A percentile compares a stretch with the other conserved stretches of the same genome.
Conservation (phyloP, 208 protist genomes). For the Novymonas esmeraldas region DNA sequence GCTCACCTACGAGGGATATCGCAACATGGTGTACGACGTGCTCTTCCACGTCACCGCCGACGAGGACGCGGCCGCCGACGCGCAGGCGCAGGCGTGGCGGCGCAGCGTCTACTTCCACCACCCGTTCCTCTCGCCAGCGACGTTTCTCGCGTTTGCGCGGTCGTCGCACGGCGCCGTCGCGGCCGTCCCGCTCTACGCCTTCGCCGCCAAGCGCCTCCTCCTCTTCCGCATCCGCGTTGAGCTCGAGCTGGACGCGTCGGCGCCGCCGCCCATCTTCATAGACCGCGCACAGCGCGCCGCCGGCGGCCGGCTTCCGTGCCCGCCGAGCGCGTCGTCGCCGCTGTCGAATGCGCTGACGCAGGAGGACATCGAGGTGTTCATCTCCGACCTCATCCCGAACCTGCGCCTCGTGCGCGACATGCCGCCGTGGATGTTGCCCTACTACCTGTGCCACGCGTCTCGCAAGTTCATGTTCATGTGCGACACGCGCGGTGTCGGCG, state of each 20-base stretch:
- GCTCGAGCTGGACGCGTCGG: constrained; percentile 66
- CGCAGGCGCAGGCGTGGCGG: constrained; percentile 39
- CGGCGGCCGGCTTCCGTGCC: constrained; percentile 39
- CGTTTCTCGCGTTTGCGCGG: constrained; percentile 77
- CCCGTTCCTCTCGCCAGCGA: constrained; percentile 86
- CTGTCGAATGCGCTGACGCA: constrained; percentile 84
- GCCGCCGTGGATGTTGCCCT: constrained; percentile 85
- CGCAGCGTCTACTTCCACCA: constrained; percentile 78
- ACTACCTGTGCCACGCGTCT: constrained; percentile 91
- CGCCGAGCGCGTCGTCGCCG: constrained; percentile 72
- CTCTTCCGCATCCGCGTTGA: constrained; percentile 84
- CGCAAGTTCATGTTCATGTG: constrained; percentile 95
- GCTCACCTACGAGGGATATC: constrained; percentile 74
- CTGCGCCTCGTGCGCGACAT: constrained; percentile 84
- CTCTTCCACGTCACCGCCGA: constrained; percentile 66
- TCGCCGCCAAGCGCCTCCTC: constrained; percentile 81
- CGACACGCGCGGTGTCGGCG: constrained; percentile 73
- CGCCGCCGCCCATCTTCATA: constrained; percentile 41
- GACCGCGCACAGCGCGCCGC: constrained; percentile 12
- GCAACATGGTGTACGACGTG: constrained; percentile 70
- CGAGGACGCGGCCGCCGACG: constrained; percentile 33
- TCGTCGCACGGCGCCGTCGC: constrained; percentile 58
- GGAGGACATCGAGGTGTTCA: constrained; percentile 84
- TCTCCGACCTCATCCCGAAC: constrained; percentile 72
- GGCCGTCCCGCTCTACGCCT: constrained; percentile 83